Conservation (phyloP, 805 yeast genomes). For the Candida corydali region DNA sequence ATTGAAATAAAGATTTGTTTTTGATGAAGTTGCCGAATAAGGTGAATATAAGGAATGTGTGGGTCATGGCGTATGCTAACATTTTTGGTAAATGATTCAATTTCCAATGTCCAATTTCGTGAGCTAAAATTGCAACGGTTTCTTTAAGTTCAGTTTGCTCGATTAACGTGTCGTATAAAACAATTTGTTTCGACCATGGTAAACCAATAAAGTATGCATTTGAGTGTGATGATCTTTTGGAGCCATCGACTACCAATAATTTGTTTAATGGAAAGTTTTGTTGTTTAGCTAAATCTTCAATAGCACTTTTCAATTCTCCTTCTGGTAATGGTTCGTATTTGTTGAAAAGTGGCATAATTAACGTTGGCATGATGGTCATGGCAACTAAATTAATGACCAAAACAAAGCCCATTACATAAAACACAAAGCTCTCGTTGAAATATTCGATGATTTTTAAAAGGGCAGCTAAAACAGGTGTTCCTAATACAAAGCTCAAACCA, state of each 20-base stretch:
- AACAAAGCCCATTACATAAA: constrained; percentile 71
- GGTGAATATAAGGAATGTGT: constrained; percentile 61
- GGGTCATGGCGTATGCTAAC: constrained; percentile 60
- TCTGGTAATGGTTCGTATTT: constrained; percentile 85
- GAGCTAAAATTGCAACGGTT: constrained; percentile 94
- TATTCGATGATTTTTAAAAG: constrained; percentile 77
- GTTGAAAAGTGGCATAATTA: constrained; percentile 91
- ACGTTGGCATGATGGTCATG: constrained; percentile 74
- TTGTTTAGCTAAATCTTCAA: constrained; percentile 71
- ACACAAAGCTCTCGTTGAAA: constrained; percentile 77
- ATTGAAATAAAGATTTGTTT: constrained; percentile 69
- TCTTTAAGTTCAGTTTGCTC: constrained; percentile 72
- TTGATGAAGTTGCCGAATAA: constrained; percentile 76
- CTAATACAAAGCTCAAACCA: constrained; percentile 51
- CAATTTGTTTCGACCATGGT: constrained; percentile 97
- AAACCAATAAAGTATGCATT: constrained; percentile 95
- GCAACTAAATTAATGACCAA: constrained; percentile 68
- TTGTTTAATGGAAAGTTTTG: constrained; percentile 84
- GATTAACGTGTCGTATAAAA: constrained; percentile 86
- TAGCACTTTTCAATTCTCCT: constrained; percentile 79
- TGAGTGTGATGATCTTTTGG: constrained; percentile 92
- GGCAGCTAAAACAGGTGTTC: constrained; percentile 68
- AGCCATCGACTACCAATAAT: constrained; percentile 91
- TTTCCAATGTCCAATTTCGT: constrained; percentile 98
- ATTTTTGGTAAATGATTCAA: constrained; percentile 80